Evolutionary conservation across 371 early-diverging fungal species (phyloP), one percentile per base, ranked within the genome.

Genomic region (Mortierella sp.): DNA sequence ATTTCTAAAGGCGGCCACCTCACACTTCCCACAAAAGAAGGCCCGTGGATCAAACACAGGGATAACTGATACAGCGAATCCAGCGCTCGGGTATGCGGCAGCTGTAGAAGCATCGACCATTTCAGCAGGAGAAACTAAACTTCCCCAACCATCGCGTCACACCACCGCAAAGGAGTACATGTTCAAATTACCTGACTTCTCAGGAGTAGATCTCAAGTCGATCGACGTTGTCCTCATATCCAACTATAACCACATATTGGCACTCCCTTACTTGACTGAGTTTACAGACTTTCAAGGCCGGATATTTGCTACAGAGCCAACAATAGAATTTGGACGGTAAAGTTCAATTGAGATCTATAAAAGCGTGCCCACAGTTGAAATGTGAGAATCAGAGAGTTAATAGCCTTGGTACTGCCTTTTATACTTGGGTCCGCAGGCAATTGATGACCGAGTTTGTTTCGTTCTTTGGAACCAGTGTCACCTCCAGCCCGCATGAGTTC

Each of bases 241-340:
- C 57, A 92, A 94, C 83, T 88, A 86, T 71, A 88, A 90, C 57
- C 88, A 91, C 45, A 90, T 94, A 83, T 83, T 91, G 31, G 92
- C 94, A 29, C 83, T 97, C 35, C 96, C 97, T 12, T 96, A 87
- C 64, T 77, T 96, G 61, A 95, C 95, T 0, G 96, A 96, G 68
- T 93, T 91, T 83, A 86, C 93, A 9, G 91, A 89, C 28, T 97
- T 96, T 75, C 86, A 90, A 47, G 96, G 96, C 17, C 87, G 87
- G 23, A 90, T 96, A 9, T 89, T 88, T 83, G 93, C 94, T 1
- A 95, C 95, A 1, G 96, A 94, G 72, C 94, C 96, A 0, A 91
- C 94, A 0, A 89, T 93, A 64, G 90, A 89, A 66, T 95, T 94
- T 85, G 94, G 92, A 74, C 63, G 89, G 83, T 91, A 85, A 23